Evolutionary conservation across 2,329 filamentous ascomycete species (phyloP), one percentile per base, ranked within the genome.

Genomic region (Macrophomina pseudophaseolina): DNA sequence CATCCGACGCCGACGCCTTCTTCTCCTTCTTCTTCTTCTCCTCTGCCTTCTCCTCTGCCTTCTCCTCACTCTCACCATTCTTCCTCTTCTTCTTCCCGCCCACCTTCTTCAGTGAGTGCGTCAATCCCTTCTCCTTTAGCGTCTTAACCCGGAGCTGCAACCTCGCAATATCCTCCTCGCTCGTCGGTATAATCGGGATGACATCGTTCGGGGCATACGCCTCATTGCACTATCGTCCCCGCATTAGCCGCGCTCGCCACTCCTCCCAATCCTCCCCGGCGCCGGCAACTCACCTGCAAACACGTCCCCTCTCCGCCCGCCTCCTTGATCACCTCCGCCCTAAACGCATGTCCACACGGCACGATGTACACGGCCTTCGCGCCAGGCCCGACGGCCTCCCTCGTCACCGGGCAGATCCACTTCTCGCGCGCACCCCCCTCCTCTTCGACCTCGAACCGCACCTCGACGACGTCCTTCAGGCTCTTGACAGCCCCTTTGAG

Each of bases 331-430:
- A 93, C 93, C 64, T 89, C 88, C 68, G 96, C 93, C 0, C 92
- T 90, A 79, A 98, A 98, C 0, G 92, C 94, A 82, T 99, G 96
- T 0, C 95, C 96, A 74, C 95, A 99, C 0, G 95, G 95, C 4
- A 98, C 92, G 2, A 99, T 74, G 73, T 98, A 99, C 1, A 97
- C 92, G 0, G 93, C 86, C 78, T 90, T 94, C 16, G 90, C 89
- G 5, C 85, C 84, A 0, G 93, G 89, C 0, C 95, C 95, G 30
- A 99, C 80, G 76, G 91, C 89, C 76, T 96, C 97, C 73, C 91
- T 87, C 1, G 94, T 97, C 65, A 98, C 87, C 0, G 94, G 94
- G 74, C 95, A 99, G 33, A 92, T 86, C 86, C 90, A 94, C 66
- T 35, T 44, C 44, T 64, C 66, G n/a, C 18, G 12, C 30, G 16